Evolutionary conservation across 106 monocot species (phyloP).

Genomic region (Dendrobium catenatum): DNA sequence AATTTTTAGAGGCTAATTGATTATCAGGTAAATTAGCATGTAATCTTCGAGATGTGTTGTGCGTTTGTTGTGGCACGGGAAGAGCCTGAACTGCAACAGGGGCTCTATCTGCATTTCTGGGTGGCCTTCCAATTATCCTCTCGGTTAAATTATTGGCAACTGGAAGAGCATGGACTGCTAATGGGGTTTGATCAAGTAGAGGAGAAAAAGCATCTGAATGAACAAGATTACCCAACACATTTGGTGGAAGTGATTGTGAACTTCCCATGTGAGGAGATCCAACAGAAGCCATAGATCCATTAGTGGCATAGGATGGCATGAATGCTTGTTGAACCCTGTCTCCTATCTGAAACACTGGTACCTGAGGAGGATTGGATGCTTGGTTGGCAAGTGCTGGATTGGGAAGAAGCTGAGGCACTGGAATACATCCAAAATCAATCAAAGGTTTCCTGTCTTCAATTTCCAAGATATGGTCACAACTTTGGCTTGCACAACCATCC

Average conservation of each 20-base stretch:
- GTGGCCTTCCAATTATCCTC: conserved; percentile 8
- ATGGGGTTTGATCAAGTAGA: conserved; percentile 6
- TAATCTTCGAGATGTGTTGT: conserved; percentile 7
- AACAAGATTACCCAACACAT: conserved; percentile 22
- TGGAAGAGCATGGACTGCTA: conserved; percentile 4
- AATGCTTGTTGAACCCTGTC: conserved; percentile 9
- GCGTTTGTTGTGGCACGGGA: conserved; percentile 28
- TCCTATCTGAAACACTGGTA: neutral
- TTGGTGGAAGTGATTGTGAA: conserved; percentile 2
- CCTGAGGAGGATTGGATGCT: conserved; percentile 2
- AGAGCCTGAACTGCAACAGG: conserved; percentile 50
- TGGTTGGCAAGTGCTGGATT: neutral
- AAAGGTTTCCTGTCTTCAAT: conserved; percentile 50
- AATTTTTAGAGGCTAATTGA: neutral
- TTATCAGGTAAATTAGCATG: neutral
- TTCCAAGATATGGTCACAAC: conserved; percentile 12
- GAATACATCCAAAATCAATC: conserved; percentile 12
- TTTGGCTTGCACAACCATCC: neutral
- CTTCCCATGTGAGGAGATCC: neutral
- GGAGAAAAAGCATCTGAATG: conserved; percentile 28
- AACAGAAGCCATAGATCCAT: neutral
- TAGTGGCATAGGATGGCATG: conserved; percentile 14
- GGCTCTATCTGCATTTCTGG: conserved; percentile 15
- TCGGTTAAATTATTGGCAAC: conserved; percentile 10
- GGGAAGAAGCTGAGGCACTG: conserved; percentile 6